phyloP scores from a whole-genome alignment of 1,284 basidiomycete species.

The Calocybe gambosa region DNA sequence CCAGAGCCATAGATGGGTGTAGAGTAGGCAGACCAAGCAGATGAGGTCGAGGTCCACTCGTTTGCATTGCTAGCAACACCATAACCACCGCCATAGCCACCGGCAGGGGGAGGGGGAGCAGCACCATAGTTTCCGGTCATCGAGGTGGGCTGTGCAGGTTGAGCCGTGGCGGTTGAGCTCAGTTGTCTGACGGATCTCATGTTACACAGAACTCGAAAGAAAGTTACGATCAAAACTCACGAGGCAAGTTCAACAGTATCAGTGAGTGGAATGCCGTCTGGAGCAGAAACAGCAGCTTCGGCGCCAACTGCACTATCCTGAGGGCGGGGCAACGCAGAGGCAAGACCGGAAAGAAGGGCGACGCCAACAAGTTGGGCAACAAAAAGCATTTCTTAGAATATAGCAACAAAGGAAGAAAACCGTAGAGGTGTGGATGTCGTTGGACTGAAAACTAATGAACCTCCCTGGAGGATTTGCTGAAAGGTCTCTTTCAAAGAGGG shows the following conservation, averaged over 20 bases:
- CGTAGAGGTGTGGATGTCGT: constrained; percentile 45
- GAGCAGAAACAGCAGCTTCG: constrained; percentile 42
- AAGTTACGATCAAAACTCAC: constrained; percentile 15
- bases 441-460: constrained; percentile 38
- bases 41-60: constrained; percentile 20
- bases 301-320: constrained; percentile 34
- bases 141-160: constrained; percentile 7
- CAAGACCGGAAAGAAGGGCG: constrained; percentile 46
- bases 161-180: constrained; percentile 11
- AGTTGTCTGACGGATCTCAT: constrained; percentile 4
- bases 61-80: constrained; percentile 9
- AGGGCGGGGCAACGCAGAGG: constrained; percentile 43
- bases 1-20: constrained; percentile 62
- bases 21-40: constrained; percentile 26
- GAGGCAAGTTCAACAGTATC: constrained; percentile 21
- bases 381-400: constrained; percentile 47
- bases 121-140: constrained; percentile 14
- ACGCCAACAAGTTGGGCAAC: constrained; percentile 46
- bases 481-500: constrained; percentile 66
- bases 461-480: constrained; percentile 52
- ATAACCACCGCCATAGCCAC: constrained; percentile 12
- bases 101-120: constrained; percentile 13
- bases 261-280: constrained; percentile 35
- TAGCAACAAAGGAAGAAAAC: constrained; percentile 26
- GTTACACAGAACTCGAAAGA: neutral